These are phyloP conservation scores for Cytospora paraplurivora DNA, from an alignment of 2,329 filamentous ascomycete genomes.

Conservation along the genomic window DNA sequence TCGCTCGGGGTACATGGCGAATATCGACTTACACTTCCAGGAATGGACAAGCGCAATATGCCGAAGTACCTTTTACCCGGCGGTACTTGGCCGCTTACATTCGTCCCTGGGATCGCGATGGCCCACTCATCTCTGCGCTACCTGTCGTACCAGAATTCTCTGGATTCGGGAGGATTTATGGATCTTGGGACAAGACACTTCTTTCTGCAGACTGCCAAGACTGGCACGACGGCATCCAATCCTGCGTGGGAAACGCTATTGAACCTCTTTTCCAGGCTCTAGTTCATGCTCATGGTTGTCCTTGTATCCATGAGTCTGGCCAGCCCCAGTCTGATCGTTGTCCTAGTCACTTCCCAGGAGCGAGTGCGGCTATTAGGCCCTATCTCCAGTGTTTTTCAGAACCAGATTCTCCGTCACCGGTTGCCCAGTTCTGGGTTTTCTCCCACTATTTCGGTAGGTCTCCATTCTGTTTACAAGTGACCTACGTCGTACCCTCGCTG, in stretches of 20 bases:
- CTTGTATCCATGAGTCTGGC: constrained; percentile 26
- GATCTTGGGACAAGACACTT: constrained; percentile 11
- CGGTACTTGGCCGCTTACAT: constrained; percentile 22
- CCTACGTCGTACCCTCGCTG: constrained; percentile 18
- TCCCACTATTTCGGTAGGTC: constrained; percentile 14
- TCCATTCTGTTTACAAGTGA: constrained; percentile 20
- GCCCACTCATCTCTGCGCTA: constrained; percentile 19
- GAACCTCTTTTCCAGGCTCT: constrained; percentile 12
- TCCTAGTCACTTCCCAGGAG: constrained; percentile 18
- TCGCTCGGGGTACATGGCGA: neutral
- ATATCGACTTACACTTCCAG: constrained; percentile 18
- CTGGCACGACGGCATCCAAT: constrained; percentile 18
- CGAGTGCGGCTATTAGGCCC: constrained; percentile 25
- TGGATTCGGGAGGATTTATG: constrained; percentile 13
- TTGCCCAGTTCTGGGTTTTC: constrained; percentile 25
- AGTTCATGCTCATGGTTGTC: constrained; percentile 22
- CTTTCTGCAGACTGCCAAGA: constrained; percentile 20
- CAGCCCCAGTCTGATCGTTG: constrained; percentile 22
- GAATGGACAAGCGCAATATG: constrained; percentile 22
- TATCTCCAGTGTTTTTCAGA: constrained; percentile 19
- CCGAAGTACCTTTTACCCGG: constrained; percentile 23
- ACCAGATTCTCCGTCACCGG: constrained; percentile 17
- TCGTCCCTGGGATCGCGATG: constrained; percentile 25
- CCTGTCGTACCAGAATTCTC: constrained; percentile 13
- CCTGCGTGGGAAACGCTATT: constrained; percentile 14